Evolutionary conservation across 208 protist genomes (phyloP).

Genomic region (Trichomonas tenax): DNA sequence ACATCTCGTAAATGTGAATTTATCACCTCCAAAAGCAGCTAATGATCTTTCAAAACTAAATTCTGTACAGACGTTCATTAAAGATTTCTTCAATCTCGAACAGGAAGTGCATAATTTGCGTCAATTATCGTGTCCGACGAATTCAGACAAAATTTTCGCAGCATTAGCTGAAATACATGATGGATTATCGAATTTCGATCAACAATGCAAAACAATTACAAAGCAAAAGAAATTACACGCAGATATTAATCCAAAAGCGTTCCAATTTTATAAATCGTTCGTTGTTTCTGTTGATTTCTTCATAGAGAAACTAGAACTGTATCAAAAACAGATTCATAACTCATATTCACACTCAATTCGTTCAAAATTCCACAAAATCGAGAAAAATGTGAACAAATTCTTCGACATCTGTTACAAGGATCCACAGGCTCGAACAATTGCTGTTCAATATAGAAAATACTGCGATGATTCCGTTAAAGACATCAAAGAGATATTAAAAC

Average conservation of each 20-base stretch:
- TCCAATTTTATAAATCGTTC: neutral
- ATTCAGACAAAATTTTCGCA: neutral
- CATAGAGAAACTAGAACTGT: neutral
- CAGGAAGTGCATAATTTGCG: neutral
- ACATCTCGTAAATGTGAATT: neutral
- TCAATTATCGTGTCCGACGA: neutral
- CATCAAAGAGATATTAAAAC: neutral
- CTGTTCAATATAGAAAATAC: neutral
- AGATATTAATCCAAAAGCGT: neutral
- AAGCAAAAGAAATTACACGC: neutral
- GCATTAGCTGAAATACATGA: neutral
- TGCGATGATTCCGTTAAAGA: neutral
- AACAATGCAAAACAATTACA: neutral
- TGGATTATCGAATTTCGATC: neutral
- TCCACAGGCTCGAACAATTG: neutral
- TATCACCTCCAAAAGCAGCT: neutral
- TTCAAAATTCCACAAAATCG: neutral
- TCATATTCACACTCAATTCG: neutral
- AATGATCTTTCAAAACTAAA: neutral
- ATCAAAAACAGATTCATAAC: neutral
- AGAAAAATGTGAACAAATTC: neutral
- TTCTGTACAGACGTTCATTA: neutral
- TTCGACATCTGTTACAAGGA: neutral
- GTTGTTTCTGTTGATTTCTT: neutral
- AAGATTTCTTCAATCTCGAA: neutral